Percentiles rank a stretch among this genome's conserved stretches.
These are phyloP conservation scores for Botrytis squamosa DNA, from an alignment of 2,329 filamentous ascomycete genomes.

Conservation along the genomic window DNA sequence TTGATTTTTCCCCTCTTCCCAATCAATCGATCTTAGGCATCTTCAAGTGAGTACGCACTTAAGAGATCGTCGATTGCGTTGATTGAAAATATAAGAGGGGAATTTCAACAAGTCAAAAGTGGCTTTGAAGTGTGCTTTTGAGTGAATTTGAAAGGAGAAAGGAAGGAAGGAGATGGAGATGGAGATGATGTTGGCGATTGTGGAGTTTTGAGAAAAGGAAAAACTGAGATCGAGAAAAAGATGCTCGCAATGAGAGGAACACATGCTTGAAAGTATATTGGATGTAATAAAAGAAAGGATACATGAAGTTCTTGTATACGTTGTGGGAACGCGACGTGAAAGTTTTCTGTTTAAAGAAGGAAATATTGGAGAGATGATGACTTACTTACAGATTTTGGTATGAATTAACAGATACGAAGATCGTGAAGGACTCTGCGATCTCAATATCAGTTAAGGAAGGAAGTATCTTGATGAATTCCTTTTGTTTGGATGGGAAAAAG, in stretches of 20 bases:
- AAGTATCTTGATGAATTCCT: not conserved
- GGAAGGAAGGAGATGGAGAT: not conserved
- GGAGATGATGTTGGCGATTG: not conserved
- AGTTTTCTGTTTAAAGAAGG: not conserved
- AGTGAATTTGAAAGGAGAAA: not conserved
- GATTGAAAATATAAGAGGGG: not conserved
- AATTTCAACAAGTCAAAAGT: not conserved
- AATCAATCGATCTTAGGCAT: not conserved
- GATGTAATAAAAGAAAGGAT: not conserved
- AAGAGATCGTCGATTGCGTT: not conserved
- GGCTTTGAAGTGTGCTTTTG: not conserved
- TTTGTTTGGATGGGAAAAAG: not conserved
- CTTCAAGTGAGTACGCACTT: not conserved
- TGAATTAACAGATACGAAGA: conserved; percentile 2
- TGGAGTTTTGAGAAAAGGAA: no score
- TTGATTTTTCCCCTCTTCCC: not conserved
- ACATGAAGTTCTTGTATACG: not conserved
- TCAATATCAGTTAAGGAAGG: not conserved
- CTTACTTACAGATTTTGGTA: conserved; percentile 6
- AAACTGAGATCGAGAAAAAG: not conserved
- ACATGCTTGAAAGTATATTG: not conserved
- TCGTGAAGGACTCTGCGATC: conserved; percentile 13
- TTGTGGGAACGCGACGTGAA: not conserved
- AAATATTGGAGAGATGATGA: not conserved
- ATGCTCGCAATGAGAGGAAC: not conserved